phyloP scores from a whole-genome alignment of 768 basidiomycete species.

The Filobasidium wieringae region DNA sequence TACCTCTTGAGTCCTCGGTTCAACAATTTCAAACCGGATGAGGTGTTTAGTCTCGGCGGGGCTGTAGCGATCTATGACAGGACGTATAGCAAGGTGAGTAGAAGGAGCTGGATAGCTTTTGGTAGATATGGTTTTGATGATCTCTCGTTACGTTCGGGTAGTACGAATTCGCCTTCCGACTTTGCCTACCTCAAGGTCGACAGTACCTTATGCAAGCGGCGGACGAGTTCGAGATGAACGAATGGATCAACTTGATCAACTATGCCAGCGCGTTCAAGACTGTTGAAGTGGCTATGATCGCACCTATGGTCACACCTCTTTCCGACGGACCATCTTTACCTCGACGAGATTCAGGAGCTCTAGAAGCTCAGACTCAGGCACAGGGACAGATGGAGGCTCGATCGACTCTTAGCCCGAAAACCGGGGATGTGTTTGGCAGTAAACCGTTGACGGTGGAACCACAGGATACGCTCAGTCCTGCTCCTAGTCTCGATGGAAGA shows the following conservation, averaged over 20 bases:
- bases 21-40: constrained; percentile 58
- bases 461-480: constrained; percentile 3
- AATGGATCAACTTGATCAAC: constrained; percentile 86
- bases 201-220: constrained; percentile 68
- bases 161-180: constrained; percentile 64
- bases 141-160: constrained; percentile 24
- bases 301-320: background rate
- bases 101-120: background rate
- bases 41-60: constrained; percentile 64
- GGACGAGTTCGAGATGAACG: constrained; percentile 61
- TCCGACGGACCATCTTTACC: background rate
- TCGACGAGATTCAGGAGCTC: background rate
- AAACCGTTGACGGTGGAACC: background rate
- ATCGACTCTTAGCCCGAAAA: too few relatives aligned
- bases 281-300: constrained; percentile 3
- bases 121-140: background rate
- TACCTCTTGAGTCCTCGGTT: constrained; percentile 38
- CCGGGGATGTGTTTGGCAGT: background rate
- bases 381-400: background rate
- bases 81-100: constrained; percentile 59
- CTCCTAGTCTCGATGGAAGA: constrained; percentile 17
- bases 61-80: constrained; percentile 69
- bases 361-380: background rate
- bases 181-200: constrained; percentile 63
- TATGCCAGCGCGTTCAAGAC: constrained; percentile 63